Evolutionary conservation across 768 basidiomycete species (phyloP).

Genomic region (Boletus tomentosulus): DNA sequence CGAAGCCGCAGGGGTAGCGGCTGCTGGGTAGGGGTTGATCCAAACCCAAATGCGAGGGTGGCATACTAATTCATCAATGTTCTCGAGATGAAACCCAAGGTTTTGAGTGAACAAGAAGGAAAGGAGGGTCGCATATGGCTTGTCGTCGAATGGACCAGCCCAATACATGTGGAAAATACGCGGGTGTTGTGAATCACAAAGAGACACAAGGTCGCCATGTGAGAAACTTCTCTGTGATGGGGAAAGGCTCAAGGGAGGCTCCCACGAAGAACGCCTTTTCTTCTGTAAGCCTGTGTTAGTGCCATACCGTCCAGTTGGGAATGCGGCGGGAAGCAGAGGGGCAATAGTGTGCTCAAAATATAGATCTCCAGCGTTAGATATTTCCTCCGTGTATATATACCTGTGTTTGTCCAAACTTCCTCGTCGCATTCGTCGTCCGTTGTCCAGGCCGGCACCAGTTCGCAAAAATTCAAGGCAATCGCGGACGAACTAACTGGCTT

Average conservation of each 20-base stretch:
- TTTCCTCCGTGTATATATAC: constrained; percentile 69
- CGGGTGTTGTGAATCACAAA: constrained; percentile 76
- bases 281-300: constrained; percentile 52
- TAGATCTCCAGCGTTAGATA: constrained; percentile 17
- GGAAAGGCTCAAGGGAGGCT: constrained; percentile 48
- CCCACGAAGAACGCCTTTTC: constrained; percentile 59
- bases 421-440: constrained; percentile 57
- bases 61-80: constrained; percentile 22
- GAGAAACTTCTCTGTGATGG: constrained; percentile 41
- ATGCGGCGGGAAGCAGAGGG: constrained; percentile 17
- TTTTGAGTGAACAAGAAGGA: constrained; percentile 95
- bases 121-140: constrained; percentile 87
- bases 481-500: constrained; percentile 69
- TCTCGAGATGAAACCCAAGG: constrained; percentile 64
- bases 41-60: background rate
- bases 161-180: constrained; percentile 95
- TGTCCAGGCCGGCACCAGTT: constrained; percentile 80
- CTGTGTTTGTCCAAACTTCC: constrained; percentile 73
- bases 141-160: constrained; percentile 95
- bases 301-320: constrained; percentile 35
- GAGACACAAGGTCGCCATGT: constrained; percentile 35
- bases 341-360: constrained; percentile 4
- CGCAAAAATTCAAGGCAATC: constrained; percentile 91
- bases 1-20: constrained; percentile 67
- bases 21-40: constrained; percentile 74